Conservation (phyloP, 176 grass and related monocot species). For the Neostapfia colusana region DNA sequence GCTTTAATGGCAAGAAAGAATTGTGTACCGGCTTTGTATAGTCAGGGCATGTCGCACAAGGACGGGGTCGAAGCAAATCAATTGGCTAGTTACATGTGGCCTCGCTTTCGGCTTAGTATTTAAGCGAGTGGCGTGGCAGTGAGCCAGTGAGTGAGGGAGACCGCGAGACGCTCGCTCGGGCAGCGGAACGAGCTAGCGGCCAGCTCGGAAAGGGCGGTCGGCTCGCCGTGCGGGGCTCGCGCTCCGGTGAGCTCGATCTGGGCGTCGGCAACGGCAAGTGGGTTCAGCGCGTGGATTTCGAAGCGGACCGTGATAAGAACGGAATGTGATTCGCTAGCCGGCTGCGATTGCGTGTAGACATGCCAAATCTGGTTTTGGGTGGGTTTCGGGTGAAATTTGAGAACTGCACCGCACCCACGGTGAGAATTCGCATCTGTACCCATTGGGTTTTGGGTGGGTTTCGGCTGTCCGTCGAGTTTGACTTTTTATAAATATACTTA, state of each 20-base stretch:
- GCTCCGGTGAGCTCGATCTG: constrained; percentile 10
- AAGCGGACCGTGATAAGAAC: constrained; percentile 1
- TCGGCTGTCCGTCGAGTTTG: too few species aligned
- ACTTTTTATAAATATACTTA: too few species aligned
- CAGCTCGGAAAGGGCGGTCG: neutral
- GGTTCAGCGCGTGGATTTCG: neutral
- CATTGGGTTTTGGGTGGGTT: too few species aligned
- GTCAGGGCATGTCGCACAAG: neutral
- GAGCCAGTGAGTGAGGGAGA: neutral
- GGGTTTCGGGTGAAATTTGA: too few species aligned
- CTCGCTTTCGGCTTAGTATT: constrained; percentile 27
- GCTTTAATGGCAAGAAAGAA: neutral
- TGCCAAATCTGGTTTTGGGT: too few species aligned
- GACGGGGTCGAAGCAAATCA: neutral
- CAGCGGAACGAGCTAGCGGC: neutral
- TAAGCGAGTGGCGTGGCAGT: neutral
- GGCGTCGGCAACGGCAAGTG: neutral
- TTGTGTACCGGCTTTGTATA: constrained; percentile 31
- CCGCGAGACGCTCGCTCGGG: neutral
- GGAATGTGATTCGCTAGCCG: neutral
- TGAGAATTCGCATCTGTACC: too few species aligned
- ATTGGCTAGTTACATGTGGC: constrained; percentile 15
- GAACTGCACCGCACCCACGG: too few species aligned
- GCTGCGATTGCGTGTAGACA: neutral
- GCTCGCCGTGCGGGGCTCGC: neutral